These are phyloP conservation scores for Gypsophila paniculata DNA, from an alignment of 179 eudicot species.

Conservation along the genomic window DNA sequence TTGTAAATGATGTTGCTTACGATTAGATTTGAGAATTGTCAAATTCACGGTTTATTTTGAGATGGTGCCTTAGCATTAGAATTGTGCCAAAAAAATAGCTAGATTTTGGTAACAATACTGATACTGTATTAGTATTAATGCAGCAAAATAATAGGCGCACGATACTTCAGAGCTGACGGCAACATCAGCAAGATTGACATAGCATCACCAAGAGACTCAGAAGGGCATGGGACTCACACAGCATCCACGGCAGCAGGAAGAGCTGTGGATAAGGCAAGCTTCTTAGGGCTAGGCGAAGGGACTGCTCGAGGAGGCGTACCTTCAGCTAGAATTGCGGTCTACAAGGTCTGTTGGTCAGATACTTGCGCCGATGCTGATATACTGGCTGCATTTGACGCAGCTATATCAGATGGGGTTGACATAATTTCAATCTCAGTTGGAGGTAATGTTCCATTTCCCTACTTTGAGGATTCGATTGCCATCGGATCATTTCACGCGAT, in stretches of 20 bases:
- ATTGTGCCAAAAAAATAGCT: too few relatives aligned
- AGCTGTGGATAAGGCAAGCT: constrained; percentile 25
- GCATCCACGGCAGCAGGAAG: constrained; percentile 57
- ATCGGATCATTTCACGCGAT: constrained; percentile 55
- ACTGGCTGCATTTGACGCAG: constrained; percentile 55
- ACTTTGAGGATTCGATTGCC: constrained; percentile 34
- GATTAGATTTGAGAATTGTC: too few relatives aligned
- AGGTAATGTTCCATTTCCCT: background rate
- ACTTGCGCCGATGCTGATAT: constrained; percentile 35
- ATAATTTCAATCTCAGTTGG: constrained; percentile 44
- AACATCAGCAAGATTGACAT: background rate
- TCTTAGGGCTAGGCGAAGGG: constrained; percentile 42
- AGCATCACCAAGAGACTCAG: constrained; percentile 35
- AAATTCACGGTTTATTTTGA: too few relatives aligned
- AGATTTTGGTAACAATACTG: too few relatives aligned
- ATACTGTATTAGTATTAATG: too few relatives aligned
- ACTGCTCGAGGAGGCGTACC: constrained; percentile 52
- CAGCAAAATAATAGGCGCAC: constrained; percentile 57
- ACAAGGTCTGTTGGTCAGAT: constrained; percentile 40
- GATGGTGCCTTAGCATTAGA: too few relatives aligned
- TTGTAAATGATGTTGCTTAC: too few relatives aligned
- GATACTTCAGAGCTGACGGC: constrained; percentile 16
- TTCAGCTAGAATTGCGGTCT: constrained; percentile 44
- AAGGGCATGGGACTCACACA: constrained; percentile 57
- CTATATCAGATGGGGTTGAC: constrained; percentile 64